phyloP scores from a whole-genome alignment of 257 asterid species.

The Solanum corneliomulleri region DNA sequence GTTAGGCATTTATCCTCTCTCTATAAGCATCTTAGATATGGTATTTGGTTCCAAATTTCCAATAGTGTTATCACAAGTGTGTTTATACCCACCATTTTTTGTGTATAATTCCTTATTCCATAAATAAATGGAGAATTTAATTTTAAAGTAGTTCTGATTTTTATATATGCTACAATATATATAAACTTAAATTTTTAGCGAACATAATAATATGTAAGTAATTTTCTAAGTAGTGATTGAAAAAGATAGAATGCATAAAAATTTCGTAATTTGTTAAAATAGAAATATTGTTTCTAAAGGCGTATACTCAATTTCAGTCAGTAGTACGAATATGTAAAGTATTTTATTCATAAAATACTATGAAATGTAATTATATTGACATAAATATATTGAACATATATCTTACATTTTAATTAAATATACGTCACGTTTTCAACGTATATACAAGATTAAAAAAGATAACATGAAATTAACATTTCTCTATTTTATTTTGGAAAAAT shows the following conservation, averaged over 20 bases:
- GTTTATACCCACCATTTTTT: background rate
- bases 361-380: background rate
- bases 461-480: background rate
- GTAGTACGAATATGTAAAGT: background rate
- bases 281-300: background rate
- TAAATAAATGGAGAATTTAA: background rate
- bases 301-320: rapidly evolving
- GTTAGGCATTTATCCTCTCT: background rate
- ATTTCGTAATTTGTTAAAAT: background rate
- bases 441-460: background rate
- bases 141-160: background rate
- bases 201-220: background rate
- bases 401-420: background rate
- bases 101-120: background rate
- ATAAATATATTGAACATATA: background rate
- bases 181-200: background rate
- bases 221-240: background rate
- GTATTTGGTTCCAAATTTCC: background rate
- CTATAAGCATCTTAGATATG: background rate
- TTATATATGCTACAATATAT: background rate
- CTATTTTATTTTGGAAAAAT: background rate
- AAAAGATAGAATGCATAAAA: too few relatives aligned
- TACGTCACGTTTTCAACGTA: background rate
- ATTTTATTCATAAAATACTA: background rate
- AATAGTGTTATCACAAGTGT: background rate